Conservation (phyloP, 2,329 filamentous ascomycete species). For the Venturia asperata region DNA sequence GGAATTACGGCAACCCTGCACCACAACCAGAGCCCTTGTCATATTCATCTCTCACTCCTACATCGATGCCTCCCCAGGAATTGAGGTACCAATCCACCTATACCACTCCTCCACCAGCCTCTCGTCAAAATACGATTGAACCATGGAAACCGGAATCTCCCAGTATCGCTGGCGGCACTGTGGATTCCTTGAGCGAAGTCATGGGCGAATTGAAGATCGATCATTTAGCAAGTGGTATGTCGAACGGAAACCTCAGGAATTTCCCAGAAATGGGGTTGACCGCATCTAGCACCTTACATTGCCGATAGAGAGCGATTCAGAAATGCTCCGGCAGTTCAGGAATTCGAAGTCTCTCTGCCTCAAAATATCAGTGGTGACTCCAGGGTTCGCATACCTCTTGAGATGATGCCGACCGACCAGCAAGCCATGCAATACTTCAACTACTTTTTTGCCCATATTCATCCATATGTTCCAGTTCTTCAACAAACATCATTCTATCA, state of each 20-base stretch:
- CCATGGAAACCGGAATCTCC: slow-evolving; percentile 46
- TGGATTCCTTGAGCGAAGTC: slow-evolving; percentile 68
- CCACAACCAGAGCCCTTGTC: background rate
- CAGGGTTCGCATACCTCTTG: slow-evolving; percentile 80
- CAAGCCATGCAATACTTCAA: slow-evolving; percentile 79
- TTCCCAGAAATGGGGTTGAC: slow-evolving; percentile 22
- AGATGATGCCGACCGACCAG: slow-evolving; percentile 85
- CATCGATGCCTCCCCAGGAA: slow-evolving; percentile 8
- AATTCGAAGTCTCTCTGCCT: slow-evolving; percentile 65
- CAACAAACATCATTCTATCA: slow-evolving; percentile 77
- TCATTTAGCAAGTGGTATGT: slow-evolving; percentile 73
- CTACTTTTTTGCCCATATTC: slow-evolving; percentile 82
- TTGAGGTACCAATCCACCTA: slow-evolving; percentile 11
- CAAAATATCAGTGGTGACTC: slow-evolving; percentile 62
- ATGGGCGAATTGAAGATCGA: slow-evolving; percentile 83
- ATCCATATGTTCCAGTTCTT: slow-evolving; percentile 86
- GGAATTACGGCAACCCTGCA: slow-evolving; percentile 11
- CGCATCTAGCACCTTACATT: slow-evolving; percentile 67
- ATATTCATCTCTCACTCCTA: slow-evolving; percentile 4
- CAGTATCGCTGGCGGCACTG: slow-evolving; percentile 25
- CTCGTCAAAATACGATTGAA: slow-evolving; percentile 10
- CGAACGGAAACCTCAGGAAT: slow-evolving; percentile 18
- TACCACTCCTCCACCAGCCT: slow-evolving; percentile 9
- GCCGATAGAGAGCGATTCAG: slow-evolving; percentile 56
- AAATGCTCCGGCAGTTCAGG: slow-evolving; percentile 59